These are phyloP conservation scores for Raphanus sativus DNA, from an alignment of 345 rosid genomes.

Conservation along the genomic window DNA sequence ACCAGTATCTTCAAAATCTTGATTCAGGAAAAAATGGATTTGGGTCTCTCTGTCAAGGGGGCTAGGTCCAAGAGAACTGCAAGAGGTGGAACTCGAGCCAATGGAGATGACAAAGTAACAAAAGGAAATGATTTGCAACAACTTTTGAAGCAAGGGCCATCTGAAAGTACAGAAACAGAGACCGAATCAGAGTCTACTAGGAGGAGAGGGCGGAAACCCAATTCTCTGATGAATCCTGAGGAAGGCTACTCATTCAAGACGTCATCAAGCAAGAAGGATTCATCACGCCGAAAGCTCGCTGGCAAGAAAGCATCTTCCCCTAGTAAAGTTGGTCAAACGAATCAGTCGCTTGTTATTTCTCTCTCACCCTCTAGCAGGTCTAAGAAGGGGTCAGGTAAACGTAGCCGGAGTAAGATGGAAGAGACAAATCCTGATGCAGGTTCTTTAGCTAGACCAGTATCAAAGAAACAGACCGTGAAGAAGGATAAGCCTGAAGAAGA, in stretches of 20 bases:
- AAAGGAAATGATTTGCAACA: slow-evolving; percentile 22
- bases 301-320: slow-evolving; percentile 38
- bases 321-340: slow-evolving; percentile 33
- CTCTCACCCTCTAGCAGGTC: slow-evolving; percentile 21
- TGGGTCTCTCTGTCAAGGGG: slow-evolving; percentile 26
- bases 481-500: slow-evolving; percentile 35
- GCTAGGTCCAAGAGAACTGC: slow-evolving; percentile 28
- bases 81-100: slow-evolving; percentile 11
- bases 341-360: slow-evolving; percentile 33
- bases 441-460: slow-evolving; percentile 22
- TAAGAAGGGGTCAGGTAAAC: slow-evolving; percentile 31
- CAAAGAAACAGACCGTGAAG: slow-evolving; percentile 26
- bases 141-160: slow-evolving; percentile 30
- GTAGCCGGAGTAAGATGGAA: slow-evolving; percentile 43
- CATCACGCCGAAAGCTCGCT: slow-evolving; percentile 33
- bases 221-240: slow-evolving; percentile 65
- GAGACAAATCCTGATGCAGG: slow-evolving; percentile 33
- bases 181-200: slow-evolving; percentile 34
- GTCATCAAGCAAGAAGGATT: slow-evolving; percentile 35
- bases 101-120: slow-evolving; percentile 18
- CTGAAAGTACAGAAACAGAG: slow-evolving; percentile 44
- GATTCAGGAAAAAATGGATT: slow-evolving; percentile 16
- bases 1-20: slow-evolving; percentile 23
- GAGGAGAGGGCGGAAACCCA: slow-evolving; percentile 71
- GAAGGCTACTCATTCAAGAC: slow-evolving; percentile 52